These are phyloP conservation scores for Lenwebbia sp. DNA, from an alignment of 345 rosid genomes.

Conservation along the genomic window DNA sequence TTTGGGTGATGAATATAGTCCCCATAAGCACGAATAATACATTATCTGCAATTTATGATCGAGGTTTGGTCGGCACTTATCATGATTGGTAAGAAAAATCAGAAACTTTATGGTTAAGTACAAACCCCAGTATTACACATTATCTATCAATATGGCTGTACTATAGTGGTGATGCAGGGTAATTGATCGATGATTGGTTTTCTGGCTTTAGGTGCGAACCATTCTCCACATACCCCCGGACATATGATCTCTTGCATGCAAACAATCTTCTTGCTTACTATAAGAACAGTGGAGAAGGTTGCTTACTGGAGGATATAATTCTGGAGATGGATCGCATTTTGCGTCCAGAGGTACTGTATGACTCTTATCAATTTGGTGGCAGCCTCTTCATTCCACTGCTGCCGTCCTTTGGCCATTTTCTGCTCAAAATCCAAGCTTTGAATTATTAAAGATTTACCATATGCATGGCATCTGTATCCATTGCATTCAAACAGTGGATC, in stretches of 20 bases:
- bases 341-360: slow-evolving; percentile 62
- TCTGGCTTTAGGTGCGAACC: slow-evolving; percentile 69
- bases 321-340: slow-evolving; percentile 88
- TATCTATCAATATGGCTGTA: neutral
- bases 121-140: neutral
- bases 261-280: slow-evolving; percentile 55
- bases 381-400: neutral
- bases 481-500: neutral
- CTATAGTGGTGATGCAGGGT: neutral
- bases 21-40: slow-evolving; percentile 64
- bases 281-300: slow-evolving; percentile 39
- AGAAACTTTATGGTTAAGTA: neutral
- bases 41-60: slow-evolving; percentile 57
- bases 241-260: slow-evolving; percentile 79
- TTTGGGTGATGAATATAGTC: slow-evolving; percentile 93
- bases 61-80: slow-evolving; percentile 70
- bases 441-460: neutral
- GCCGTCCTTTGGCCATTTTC: neutral
- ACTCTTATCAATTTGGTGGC: neutral
- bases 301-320: slow-evolving; percentile 71
- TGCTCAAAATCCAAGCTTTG: neutral
- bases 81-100: slow-evolving; percentile 72
- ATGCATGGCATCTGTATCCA: neutral
- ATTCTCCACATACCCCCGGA: slow-evolving; percentile 90
- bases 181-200: neutral